A percentile compares a stretch with the other conserved stretches of the same genome.
phyloP scores from a whole-genome alignment of 176 grass and related monocot genomes.

The Oryza brachyantha region DNA sequence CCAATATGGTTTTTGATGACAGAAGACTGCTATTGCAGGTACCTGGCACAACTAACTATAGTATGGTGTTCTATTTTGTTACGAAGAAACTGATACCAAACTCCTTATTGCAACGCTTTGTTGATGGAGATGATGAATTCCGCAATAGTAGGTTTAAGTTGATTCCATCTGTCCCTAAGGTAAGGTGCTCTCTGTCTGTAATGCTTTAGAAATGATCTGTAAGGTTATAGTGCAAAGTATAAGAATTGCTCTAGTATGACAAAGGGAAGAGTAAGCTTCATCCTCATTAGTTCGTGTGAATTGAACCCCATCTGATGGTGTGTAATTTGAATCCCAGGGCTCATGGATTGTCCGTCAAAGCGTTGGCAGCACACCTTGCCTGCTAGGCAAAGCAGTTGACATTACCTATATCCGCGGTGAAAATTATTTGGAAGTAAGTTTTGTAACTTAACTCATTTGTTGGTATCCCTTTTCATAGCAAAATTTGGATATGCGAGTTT shows the following conservation, averaged over 20 bases:
- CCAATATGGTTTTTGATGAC: neutral
- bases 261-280: neutral
- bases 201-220: neutral
- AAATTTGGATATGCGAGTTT: neutral
- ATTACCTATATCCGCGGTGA: conserved; percentile 85
- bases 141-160: conserved; percentile 98
- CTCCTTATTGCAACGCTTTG: conserved; percentile 92
- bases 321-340: conserved; percentile 50
- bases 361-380: conserved; percentile 94
- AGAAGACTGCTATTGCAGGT: conserved; percentile 64
- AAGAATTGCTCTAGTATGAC: neutral
- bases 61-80: conserved; percentile 99
- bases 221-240: conserved; percentile 6
- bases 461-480: neutral
- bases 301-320: too few relatives aligned
- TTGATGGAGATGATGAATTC: conserved; percentile 94
- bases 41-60: conserved; percentile 92
- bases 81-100: conserved; percentile 63
- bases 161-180: conserved; percentile 96
- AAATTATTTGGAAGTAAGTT: conserved; percentile 84
- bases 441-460: neutral
- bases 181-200: conserved; percentile 1
- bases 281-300: neutral
- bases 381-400: conserved; percentile 94
- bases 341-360: conserved; percentile 98